Conservation (phyloP, 2,329 filamentous ascomycete species). For the Proliferodiscus dingleyae region DNA sequence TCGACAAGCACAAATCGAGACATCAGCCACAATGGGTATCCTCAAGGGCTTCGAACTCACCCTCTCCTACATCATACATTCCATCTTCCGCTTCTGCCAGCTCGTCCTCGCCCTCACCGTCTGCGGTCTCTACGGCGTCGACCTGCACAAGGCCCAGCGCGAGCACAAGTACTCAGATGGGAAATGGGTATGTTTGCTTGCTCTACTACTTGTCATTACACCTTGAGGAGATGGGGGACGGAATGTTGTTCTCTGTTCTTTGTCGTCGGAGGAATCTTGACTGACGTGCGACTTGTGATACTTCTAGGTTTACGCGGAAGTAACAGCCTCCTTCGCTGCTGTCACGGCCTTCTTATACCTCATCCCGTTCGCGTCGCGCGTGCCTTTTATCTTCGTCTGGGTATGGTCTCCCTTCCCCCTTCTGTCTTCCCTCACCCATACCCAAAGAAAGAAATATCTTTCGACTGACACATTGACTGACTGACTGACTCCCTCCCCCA, state of each 20-base stretch:
- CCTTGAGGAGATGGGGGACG: too few species aligned
- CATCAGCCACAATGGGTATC: constrained; percentile 20
- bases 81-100: constrained; percentile 66
- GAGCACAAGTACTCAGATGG: constrained; percentile 49
- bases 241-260: not conserved
- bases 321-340: constrained; percentile 61
- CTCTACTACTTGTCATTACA: too few species aligned
- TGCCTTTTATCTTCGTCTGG: constrained; percentile 58
- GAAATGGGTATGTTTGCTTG: constrained; percentile 66
- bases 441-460: too few species aligned
- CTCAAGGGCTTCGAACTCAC: constrained; percentile 16
- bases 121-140: constrained; percentile 70
- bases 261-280: constrained; percentile 1
- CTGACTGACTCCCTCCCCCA: too few species aligned
- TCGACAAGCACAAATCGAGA: too few species aligned
- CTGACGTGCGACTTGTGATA: not conserved
- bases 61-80: constrained; percentile 48
- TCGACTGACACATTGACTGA: too few species aligned
- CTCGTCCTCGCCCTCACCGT: constrained; percentile 73
- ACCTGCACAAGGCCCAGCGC: constrained; percentile 53
- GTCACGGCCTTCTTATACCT: constrained; percentile 62
- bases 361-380: constrained; percentile 54
- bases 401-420: too few species aligned
- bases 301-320: constrained; percentile 62
- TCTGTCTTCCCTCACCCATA: too few species aligned